Base-by-base conservation (phyloP, 1,284 basidiomycete genomes). In the Trichosporon inkin region DNA sequence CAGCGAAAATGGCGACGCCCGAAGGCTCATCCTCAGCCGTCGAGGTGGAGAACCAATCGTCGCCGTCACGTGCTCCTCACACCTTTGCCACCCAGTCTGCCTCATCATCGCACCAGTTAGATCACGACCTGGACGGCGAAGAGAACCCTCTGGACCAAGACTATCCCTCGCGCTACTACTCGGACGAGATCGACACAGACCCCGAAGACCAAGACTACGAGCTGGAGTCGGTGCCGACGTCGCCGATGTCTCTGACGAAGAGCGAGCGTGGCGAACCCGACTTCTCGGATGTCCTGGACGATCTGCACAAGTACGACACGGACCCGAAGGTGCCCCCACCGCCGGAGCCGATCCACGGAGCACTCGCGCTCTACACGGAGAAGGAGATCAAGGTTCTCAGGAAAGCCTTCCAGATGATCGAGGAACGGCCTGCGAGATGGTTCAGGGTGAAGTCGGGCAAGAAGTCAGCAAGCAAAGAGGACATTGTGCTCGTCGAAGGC, bases 281-380 rank as follows among this genome's bases (percentile, higher is more conserved):
- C 44, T 49, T 49, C 44, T 32, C 44, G 13, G 44, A 32, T 16
- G 44, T 49, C 14, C 5, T 49, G 14, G 16, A 49, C 22, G 44
- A 49, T 24, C 44, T 49, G 24, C 44, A 49, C 44, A 32, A 32
- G 44, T 49, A 49, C 24, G 44, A 32, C 24, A 49, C 44, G 24
- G 44, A 49, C 24, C 44, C 44, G 14, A 16, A 4, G 1, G 24
- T 49, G 6, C 44, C 44, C 5, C 44, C 44, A 5, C 24, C 44
- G 24, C 44, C 44, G 44, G 40, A 44, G 17, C 44, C 11, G 14
- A 49, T 49, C 6, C 44, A 49, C 22, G 44, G 44, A 22, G 44
- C 44, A n/a, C 44, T 49, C 3, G 44, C 44, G 24, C 44, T 49
- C 22, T 49, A 49, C 44, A 49, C 44, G 14, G 44, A 49, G 24